Conservation (phyloP, 2,329 filamentous ascomycete species). For the Alternaria alternata region DNA sequence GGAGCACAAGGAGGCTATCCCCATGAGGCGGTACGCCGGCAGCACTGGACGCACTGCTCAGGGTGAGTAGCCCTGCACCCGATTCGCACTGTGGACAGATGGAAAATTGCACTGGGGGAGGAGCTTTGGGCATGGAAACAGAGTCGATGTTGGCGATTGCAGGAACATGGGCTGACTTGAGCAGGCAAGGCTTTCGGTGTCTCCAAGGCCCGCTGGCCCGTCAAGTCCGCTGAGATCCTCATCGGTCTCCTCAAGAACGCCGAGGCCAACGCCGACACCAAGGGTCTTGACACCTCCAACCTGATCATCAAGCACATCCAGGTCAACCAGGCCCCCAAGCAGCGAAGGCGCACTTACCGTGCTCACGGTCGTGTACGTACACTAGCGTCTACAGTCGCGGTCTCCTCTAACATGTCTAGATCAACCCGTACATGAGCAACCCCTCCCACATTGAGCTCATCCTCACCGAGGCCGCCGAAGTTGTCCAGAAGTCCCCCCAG, state of each 20-base stretch:
- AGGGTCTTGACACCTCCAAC: constrained; percentile 81
- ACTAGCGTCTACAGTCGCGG: not conserved
- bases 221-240: constrained; percentile 98
- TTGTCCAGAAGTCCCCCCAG: constrained; percentile 85
- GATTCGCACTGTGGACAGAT: constrained; percentile 8
- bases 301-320: constrained; percentile 99
- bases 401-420: constrained; percentile 63
- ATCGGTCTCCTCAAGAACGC: constrained; percentile 79
- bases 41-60: constrained; percentile 95
- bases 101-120: constrained; percentile 3
- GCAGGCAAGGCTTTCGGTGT: constrained; percentile 99
- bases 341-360: constrained; percentile 99
- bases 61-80: constrained; percentile 72
- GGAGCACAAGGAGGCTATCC: constrained; percentile 96
- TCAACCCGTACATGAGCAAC: constrained; percentile 99
- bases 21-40: constrained; percentile 97
- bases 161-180: constrained; percentile 32
- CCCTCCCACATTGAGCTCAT: constrained; percentile 99
- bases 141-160: constrained; percentile 10
- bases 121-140: not conserved
- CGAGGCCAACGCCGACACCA: constrained; percentile 56
- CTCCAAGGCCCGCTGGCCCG: constrained; percentile 96
- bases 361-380: constrained; percentile 97
- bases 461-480: constrained; percentile 96
- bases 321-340: constrained; percentile 99